A percentile compares a stretch with the other conserved stretches of the same genome.
phyloP scores from a whole-genome alignment of 176 grass and related monocot species.

The Phyllostachys edulis region DNA sequence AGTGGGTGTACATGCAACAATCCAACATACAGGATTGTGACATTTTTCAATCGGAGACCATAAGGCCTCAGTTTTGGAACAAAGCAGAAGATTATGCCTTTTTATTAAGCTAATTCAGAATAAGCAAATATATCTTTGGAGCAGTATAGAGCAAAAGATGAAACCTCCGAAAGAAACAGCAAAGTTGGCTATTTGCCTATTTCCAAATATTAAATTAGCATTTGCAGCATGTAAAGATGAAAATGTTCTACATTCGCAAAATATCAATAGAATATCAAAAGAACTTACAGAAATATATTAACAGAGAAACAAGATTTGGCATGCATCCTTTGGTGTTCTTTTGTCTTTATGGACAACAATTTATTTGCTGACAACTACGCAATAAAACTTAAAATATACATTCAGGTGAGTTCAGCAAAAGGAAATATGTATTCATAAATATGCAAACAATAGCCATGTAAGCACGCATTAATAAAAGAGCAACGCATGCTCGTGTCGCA shows the following conservation, averaged over 20 bases:
- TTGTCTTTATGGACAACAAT: background rate
- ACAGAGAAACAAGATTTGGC: background rate
- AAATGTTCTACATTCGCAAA: background rate
- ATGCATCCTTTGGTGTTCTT: background rate
- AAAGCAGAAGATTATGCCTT: background rate
- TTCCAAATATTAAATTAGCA: background rate
- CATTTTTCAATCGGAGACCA: background rate
- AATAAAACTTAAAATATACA: background rate
- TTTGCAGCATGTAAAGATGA: background rate
- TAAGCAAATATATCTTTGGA: background rate
- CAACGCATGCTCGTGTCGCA: background rate
- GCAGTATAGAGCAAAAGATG: background rate
- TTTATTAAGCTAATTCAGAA: background rate
- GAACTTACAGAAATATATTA: background rate
- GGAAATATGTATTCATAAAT: background rate
- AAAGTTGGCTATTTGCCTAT: slow-evolving; percentile 4
- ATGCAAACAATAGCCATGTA: background rate
- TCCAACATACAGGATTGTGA: background rate
- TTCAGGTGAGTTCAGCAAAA: background rate
- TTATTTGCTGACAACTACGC: background rate
- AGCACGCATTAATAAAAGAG: background rate
- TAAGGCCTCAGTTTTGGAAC: background rate
- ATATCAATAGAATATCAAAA: background rate
- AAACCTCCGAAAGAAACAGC: background rate
- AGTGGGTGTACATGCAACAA: background rate